Base-by-base conservation (phyloP, 768 basidiomycete genomes). In the Russula sp. region DNA sequence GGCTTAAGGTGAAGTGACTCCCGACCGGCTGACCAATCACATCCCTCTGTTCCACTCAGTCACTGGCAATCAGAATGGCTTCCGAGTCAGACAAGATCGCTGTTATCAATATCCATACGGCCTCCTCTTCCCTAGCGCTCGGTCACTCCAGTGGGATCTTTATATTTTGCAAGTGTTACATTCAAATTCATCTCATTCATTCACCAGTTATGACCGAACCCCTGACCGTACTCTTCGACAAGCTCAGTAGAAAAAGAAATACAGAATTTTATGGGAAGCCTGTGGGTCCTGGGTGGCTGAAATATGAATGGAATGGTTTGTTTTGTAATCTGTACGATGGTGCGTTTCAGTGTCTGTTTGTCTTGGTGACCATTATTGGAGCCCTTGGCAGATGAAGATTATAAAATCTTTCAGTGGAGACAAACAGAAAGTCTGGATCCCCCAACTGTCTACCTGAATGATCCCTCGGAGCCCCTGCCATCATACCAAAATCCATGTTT, bases 241-340 rank as follows among this genome's bases (percentile, higher is more conserved):
- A 87, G 66, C 80, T 94, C 58, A 89, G 81, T 69, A 78, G 84
- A 65, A 94, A 92, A 74, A 71, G 78, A 0, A 79, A 81, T 49
- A 79, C 79, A 0, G 83, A 84, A 24, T 86, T 86, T 71, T 76
- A 79, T 59, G 83, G 83, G 20, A 76, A 83, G 64, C 82, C 83
- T 22, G 83, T 94, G 22, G 86, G 84, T 34, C 79, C 88, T 18
- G 89, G 90, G 40, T 93, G 92, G 84, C 77, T 96, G 54, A 92
- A 94, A 71, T 98, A 98, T 72, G 84, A 89, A 66, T 94, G 84
- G 79, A 85, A 86, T 67, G 83, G 85, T 16, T 78, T 84, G 0
- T 74, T 91, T 55, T 97, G 91, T 91, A 89, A 90, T 71, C 76
- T 98, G 13, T 92, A 96, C 72, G 94, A 98, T 71, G 94, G 94